These are phyloP conservation scores for Sugiyamaella novakii DNA, from an alignment of 1,139 yeast species.

Conservation along the genomic window DNA sequence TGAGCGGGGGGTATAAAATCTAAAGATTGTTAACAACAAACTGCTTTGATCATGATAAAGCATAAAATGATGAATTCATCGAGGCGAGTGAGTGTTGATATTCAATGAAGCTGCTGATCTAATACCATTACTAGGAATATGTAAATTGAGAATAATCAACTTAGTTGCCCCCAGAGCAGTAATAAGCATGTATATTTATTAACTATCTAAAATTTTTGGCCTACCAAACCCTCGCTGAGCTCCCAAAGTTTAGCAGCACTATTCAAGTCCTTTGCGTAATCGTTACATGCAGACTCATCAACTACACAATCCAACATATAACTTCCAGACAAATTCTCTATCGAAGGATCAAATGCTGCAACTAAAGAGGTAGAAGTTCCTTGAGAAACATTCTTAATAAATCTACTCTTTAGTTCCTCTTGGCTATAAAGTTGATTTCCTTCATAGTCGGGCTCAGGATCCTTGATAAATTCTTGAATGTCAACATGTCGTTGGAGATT, in stretches of 20 bases:
- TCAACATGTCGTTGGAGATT: conserved; percentile 18
- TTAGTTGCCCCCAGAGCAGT: too few species aligned
- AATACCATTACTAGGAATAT: too few species aligned
- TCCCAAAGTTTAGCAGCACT: conserved; percentile 4
- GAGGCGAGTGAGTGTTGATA: too few species aligned
- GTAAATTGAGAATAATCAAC: too few species aligned
- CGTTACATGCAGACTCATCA: neutral
- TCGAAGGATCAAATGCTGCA: conserved; percentile 12
- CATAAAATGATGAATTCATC: too few species aligned
- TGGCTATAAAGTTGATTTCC: neutral
- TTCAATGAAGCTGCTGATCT: neutral
- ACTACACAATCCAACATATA: conserved; percentile 12
- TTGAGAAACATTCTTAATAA: neutral
- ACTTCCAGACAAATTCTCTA: neutral
- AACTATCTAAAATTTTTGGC: neutral
- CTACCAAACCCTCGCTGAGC: conserved; percentile 9
- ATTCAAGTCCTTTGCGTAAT: neutral
- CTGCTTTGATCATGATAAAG: too few species aligned
- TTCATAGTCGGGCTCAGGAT: conserved; percentile 9
- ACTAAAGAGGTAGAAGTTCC: conserved; percentile 16
- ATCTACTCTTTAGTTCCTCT: too few species aligned
- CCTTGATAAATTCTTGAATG: neutral
- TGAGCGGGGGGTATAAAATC: too few species aligned
- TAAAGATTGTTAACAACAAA: too few species aligned
- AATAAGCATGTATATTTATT: too few species aligned